phyloP scores from a whole-genome alignment of 23 red algal genomes.

The Gracilaria gracilis region DNA sequence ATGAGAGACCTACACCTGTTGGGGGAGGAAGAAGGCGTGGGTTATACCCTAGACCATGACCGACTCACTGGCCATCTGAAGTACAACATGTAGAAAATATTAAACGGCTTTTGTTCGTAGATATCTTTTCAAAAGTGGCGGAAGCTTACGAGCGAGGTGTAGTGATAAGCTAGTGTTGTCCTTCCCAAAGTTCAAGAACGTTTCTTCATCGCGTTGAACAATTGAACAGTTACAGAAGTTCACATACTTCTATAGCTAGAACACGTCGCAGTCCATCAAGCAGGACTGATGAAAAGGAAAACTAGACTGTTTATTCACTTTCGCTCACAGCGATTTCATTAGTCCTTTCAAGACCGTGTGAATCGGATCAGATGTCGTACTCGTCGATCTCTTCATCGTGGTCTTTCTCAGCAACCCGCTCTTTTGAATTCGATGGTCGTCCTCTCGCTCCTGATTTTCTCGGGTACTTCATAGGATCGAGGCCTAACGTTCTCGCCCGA shows the following conservation, averaged over 20 bases:
- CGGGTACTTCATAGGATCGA: constrained; percentile 45
- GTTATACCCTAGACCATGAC: not conserved
- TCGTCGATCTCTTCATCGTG: not conserved
- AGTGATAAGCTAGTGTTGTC: too few species aligned
- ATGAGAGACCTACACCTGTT: constrained; percentile 8
- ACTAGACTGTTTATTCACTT: too few species aligned
- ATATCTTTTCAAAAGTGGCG: too few species aligned
- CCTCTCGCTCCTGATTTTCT: not conserved
- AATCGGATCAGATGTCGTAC: not conserved
- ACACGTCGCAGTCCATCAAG: too few species aligned
- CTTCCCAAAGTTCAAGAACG: too few species aligned
- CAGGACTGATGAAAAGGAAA: too few species aligned
- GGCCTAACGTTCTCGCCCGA: constrained; percentile 52
- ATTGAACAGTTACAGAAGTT: too few species aligned
- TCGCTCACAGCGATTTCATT: not conserved
- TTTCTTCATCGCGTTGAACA: too few species aligned
- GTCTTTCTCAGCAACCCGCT: not conserved
- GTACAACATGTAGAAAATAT: not conserved
- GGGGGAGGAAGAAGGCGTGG: constrained; percentile 32
- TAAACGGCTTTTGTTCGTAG: not conserved
- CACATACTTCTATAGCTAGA: too few species aligned
- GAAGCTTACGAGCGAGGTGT: too few species aligned
- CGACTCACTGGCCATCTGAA: not conserved
- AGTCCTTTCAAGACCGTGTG: too few species aligned
- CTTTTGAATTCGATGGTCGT: not conserved